Conservation (phyloP, 257 asterid species). For the Anisodus acutangulus region DNA sequence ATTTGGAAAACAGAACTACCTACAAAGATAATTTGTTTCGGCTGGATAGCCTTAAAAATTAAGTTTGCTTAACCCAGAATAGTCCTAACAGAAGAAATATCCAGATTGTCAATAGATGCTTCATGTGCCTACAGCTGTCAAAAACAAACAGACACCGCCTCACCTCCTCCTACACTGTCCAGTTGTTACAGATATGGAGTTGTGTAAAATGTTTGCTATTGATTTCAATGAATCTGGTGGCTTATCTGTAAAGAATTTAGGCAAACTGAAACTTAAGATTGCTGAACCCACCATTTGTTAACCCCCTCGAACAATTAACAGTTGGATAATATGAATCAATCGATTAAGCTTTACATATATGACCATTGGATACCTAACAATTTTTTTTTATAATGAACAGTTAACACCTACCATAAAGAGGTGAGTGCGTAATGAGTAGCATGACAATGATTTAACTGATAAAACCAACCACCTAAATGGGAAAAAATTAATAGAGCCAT, state of each 20-base stretch:
- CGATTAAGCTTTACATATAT: neutral
- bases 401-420: conserved; percentile 1
- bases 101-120: too few species aligned
- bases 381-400: neutral
- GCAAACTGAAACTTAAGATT: neutral
- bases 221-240: conserved; percentile 2
- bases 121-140: too few species aligned
- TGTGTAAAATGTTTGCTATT: neutral
- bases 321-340: neutral
- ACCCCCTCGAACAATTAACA: neutral
- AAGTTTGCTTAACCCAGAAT: too few species aligned
- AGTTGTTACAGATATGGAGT: too few species aligned
- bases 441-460: conserved; percentile 2
- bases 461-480: conserved; percentile 30
- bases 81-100: too few species aligned
- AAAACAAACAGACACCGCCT: too few species aligned
- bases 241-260: neutral
- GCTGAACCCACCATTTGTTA: neutral
- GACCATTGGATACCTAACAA: conserved; percentile 9
- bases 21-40: too few species aligned
- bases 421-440: conserved; percentile 20
- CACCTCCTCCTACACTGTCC: too few species aligned
- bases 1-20: too few species aligned
- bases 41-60: too few species aligned
- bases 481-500: conserved; percentile 36